Conservation (phyloP, 2,329 filamentous ascomycete species). For the Sporothrix euskadiensis region DNA sequence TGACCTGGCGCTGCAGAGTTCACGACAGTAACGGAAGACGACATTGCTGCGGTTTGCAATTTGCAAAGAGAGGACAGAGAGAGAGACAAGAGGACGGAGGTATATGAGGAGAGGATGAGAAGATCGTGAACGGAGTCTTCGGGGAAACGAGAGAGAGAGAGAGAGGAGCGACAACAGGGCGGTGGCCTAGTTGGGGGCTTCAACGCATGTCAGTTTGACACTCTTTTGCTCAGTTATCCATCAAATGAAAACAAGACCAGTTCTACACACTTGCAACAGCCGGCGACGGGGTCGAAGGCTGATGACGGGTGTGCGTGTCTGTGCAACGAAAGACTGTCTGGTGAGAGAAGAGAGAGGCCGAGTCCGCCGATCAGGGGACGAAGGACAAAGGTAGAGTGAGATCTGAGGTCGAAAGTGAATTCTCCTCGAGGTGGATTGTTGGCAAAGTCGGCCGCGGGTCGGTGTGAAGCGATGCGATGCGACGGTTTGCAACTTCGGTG, state of each 20-base stretch:
- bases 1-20: conserved; percentile 29
- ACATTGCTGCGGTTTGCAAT: conserved; percentile 26
- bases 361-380: conserved; percentile 20
- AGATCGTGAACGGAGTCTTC: neutral
- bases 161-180: conserved; percentile 22
- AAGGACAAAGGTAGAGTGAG: conserved; percentile 20
- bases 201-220: conserved; percentile 33
- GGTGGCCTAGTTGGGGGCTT: conserved; percentile 30
- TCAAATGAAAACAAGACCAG: conserved; percentile 30
- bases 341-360: conserved; percentile 22
- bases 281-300: conserved; percentile 33
- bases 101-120: neutral
- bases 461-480: conserved; percentile 29
- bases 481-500: neutral
- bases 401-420: conserved; percentile 28
- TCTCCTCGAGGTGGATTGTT: conserved; percentile 19
- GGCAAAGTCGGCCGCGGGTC: conserved; percentile 17
- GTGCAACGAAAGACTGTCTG: neutral
- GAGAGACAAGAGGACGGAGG: neutral
- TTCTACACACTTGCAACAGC: conserved; percentile 34
- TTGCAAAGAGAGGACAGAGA: conserved; percentile 2
- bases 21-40: conserved; percentile 30
- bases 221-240: conserved; percentile 30
- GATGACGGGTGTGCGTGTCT: conserved; percentile 32
- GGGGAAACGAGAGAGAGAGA: conserved; percentile 17